Base-by-base conservation (phyloP, 768 basidiomycete genomes). In the Panellus pusillus region DNA sequence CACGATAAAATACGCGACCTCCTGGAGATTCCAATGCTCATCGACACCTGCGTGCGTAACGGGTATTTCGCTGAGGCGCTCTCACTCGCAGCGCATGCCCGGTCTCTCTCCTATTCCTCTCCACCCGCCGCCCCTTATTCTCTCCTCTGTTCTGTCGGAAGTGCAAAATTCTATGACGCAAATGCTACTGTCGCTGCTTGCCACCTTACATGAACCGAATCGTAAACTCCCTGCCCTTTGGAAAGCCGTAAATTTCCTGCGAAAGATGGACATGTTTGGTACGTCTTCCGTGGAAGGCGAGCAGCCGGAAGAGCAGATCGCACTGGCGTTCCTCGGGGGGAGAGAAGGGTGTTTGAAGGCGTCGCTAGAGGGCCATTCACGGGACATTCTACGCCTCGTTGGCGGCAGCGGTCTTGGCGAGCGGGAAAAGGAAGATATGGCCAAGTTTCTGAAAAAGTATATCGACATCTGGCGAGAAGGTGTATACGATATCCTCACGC, bases 11-110 rank as follows among this genome's bases (percentile, higher is more conserved):
- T 98, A 55, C 80, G 89, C 59, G 94, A 98, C 68, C 72, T 98
- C 32, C 82, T 98, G 52, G 94, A 97, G 61, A 81, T 95, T 44
- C 93, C 96, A 9, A 76, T 89, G 46, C 79, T 99, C 28, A 88
- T 97, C 65, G 92, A 96, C 66, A 91, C 93, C 1, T 98, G 93
- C 66, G 89, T 97, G 13, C 82, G 93, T 36, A 93, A 93, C 63
- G 93, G 93, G 7, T 89, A 91, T 70, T 98, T 94, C 72, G 79
- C 85, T 48, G 97, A 98, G 66, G 95, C 94, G 0, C 79, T 98
- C 52, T 88, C 93, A 24, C 79, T 98, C 36, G 80, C 89, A 6
- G 74, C 80, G 20, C 93, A 96, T 68, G 85, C 87, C 0, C 72
- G 74, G 38, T 66, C 78, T 14, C 71, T 87, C 53, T 76, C 72